Base-by-base conservation (phyloP, 163 green algal genomes). In the Volvox carteri region DNA sequence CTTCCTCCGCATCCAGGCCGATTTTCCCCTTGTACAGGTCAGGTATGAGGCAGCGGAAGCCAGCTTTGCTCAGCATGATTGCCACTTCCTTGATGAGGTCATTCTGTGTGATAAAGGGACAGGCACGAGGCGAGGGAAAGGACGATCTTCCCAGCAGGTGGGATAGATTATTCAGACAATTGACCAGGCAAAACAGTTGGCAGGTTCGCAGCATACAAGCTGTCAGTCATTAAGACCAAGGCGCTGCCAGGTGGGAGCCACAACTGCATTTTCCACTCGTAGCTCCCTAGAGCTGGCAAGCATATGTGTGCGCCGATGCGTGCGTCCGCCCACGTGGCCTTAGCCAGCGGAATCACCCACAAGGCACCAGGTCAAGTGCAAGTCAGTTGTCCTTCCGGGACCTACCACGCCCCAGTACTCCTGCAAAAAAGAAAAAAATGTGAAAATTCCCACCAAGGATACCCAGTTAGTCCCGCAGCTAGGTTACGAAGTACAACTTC, bases 391-490 rank as follows among this genome's bases (percentile, higher is more conserved):
- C 39, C 70, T 39, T 41, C 70, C 70, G 11, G 8, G 75, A 75
- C 78, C n/a, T 74, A 86, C 78, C 78, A 98, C 92, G 25, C 96
- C 96, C 96, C 96, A 98, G 94, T 95, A 98, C 67, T 98, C 95
- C 91, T 86, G 78, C 3, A 52, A n/a, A 58, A 6, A 46, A 12
- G 19, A 6, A 68, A 72, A 4, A 35, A 78, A 41, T 37, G n/a
- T n/a, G n/a, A n/a, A n/a, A n/a, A n/a, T n/a, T n/a, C n/a, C n/a
- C n/a, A n/a, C 28, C 54, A 65, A 65, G 3, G 54, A 23, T 65
- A 65, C 25, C 3, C 54, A 65, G 50, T 65, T 2, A 4, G 54
- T 65, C 25, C 54, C 54, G 54, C 54, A 65, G 54, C 19, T 65
- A 30, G 54, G 54, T 19, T 5, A 58, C 25, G 54, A 23, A 30